These are phyloP conservation scores for Theobroma grandiflorum DNA, from an alignment of 441 rosid genomes.

Conservation along the genomic window DNA sequence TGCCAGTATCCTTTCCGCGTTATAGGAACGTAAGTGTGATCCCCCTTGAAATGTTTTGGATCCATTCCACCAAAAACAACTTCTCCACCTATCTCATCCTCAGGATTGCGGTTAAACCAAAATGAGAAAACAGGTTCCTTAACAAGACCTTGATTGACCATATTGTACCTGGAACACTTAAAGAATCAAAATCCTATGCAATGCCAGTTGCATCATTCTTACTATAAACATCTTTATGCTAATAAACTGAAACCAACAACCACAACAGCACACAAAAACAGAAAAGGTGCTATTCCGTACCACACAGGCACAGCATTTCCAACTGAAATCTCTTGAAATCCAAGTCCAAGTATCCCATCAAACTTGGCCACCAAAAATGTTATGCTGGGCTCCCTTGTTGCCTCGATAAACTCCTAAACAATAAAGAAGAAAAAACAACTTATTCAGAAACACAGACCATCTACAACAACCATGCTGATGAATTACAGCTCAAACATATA, in stretches of 20 bases:
- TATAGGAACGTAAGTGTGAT: conserved; percentile 80
- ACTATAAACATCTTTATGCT: neutral
- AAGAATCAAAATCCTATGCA: conserved; percentile 5
- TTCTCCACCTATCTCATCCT: conserved; percentile 80
- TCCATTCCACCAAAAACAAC: conserved; percentile 85
- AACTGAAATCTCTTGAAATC: conserved; percentile 86
- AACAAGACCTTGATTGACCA: conserved; percentile 84
- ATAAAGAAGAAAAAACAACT: neutral
- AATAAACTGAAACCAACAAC: conserved; percentile 4
- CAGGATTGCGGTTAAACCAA: conserved; percentile 82
- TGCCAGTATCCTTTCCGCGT: conserved; percentile 89
- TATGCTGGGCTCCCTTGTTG: conserved; percentile 77
- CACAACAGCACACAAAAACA: neutral
- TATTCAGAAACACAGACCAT: neutral
- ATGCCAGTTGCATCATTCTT: conserved; percentile 1
- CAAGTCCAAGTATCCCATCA: conserved; percentile 93
- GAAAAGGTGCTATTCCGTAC: conserved; percentile 39
- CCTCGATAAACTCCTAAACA: conserved; percentile 82
- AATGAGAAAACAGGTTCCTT: conserved; percentile 76
- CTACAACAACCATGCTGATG: conserved; percentile 1
- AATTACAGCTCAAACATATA: neutral
- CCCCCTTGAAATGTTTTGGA: conserved; percentile 72
- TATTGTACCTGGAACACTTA: conserved; percentile 67
- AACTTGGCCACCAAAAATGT: conserved; percentile 80
- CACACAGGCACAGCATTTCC: conserved; percentile 83